Base-by-base conservation (phyloP, 345 rosid genomes). In the Gossypium raimondii region DNA sequence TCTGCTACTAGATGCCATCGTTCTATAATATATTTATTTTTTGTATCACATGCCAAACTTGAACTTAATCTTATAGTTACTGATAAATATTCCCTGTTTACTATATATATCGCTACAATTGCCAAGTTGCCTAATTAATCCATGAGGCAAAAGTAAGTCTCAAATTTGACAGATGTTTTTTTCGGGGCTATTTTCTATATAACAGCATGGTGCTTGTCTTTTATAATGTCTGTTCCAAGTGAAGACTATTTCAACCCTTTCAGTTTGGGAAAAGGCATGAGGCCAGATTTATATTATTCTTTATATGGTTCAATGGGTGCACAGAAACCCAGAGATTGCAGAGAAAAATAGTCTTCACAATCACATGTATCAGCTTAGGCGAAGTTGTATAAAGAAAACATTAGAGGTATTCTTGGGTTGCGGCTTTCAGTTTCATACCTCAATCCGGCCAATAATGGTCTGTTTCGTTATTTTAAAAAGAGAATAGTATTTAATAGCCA, bases 141-240 rank as follows among this genome's bases (percentile, higher is more conserved):
- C 53, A 11, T 11, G 20, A 5, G 17, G n/a, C 18, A 7, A 17
- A 22, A 13, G 34, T 22, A 67, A 67, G 50, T 67, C 56, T 24
- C 73, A 25, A 57, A 51, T 27, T 51, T 16, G 44, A 41, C 73
- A 51, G 17, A 9, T 66, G 17, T 27, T 51, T 2, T 65, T 59
- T 69, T 16, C 16, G 7, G 41, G 41, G 45, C 45, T 29, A 16
- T 69, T 45, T 70, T 70, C 61, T 17, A 17, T 16, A n/a, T 17
- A 52, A 52, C 61, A 70, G 25, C 25, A 29, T 18, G 17, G 10
- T 16, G 11, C 11, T 70, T 70, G 73, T 69, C 60, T 69, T 69
- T 25, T 69, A 9, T 51, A 69, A 27, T 16, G 60, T 51, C 45
- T 69, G 59, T 50, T 50, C 2, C 20, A 66, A 44, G 51, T 29